phyloP scores from a whole-genome alignment of 1,284 basidiomycete genomes.

The Ustilago hordei region DNA sequence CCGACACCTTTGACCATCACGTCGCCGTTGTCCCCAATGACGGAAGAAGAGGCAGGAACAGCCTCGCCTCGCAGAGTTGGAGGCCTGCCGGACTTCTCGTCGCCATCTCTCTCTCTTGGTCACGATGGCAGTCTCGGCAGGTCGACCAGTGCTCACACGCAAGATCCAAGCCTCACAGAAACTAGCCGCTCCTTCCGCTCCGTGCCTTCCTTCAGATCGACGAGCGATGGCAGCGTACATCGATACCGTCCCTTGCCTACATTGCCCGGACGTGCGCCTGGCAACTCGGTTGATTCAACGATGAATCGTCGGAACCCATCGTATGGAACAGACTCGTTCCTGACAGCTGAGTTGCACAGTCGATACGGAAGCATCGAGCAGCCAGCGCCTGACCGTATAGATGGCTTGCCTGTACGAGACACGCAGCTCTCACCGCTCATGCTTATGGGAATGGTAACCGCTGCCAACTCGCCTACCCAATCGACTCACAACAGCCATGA shows the following conservation, averaged over 20 bases:
- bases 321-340: slow-evolving; percentile 10
- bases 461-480: slow-evolving; percentile 18
- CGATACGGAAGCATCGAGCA: slow-evolving; percentile 5
- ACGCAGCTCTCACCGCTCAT: slow-evolving; percentile 23
- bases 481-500: slow-evolving; percentile 21
- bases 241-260: slow-evolving; percentile 16
- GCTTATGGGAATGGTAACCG: slow-evolving; percentile 30
- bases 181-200: slow-evolving; percentile 22
- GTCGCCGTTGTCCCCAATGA: slow-evolving; percentile 17
- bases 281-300: slow-evolving; percentile 18
- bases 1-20: not conserved
- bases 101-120: not conserved
- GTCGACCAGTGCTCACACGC: not conserved
- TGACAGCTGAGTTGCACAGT: slow-evolving; percentile 15
- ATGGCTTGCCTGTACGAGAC: slow-evolving; percentile 19
- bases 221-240: slow-evolving; percentile 22
- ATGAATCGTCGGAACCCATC: slow-evolving; percentile 8
- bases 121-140: slow-evolving; percentile 2
- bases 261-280: slow-evolving; percentile 3
- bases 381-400: not conserved
- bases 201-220: slow-evolving; percentile 21
- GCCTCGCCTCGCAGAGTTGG: slow-evolving; percentile 19
- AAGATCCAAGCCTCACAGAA: not conserved
- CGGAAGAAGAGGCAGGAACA: slow-evolving; percentile 9
- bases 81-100: slow-evolving; percentile 13